Percentiles rank a stretch among this genome's conserved stretches.
Evolutionary conservation across 1,284 basidiomycete genomes (phyloP).

Genomic region (Phaffia rhodozyma): DNA sequence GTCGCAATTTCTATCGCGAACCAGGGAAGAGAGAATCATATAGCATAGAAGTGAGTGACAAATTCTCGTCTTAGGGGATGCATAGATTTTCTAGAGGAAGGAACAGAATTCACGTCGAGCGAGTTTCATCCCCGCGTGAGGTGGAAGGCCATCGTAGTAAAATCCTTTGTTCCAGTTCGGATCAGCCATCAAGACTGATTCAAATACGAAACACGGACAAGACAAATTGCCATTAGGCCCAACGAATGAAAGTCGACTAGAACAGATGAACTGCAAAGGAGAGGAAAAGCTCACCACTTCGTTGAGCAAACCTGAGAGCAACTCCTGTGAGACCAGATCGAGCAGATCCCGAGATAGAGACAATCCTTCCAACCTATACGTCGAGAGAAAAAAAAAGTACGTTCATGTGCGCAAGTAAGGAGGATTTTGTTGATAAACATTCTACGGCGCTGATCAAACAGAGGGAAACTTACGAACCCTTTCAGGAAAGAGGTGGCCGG

Average conservation of each 20-base stretch:
- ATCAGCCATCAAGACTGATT: constrained; percentile 88
- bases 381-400: background rate
- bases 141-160: constrained; percentile 89
- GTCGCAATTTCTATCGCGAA: constrained; percentile 75
- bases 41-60: background rate
- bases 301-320: constrained; percentile 89
- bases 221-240: constrained; percentile 5
- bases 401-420: background rate
- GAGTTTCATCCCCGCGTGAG: constrained; percentile 96
- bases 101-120: constrained; percentile 59
- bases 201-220: background rate
- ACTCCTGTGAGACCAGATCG: constrained; percentile 81
- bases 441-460: constrained; percentile 42
- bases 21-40: background rate
- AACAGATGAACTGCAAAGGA: constrained; percentile 15
- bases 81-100: constrained; percentile 2
- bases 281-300: constrained; percentile 55
- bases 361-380: constrained; percentile 57
- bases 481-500: constrained; percentile 82
- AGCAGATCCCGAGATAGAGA: constrained; percentile 89
- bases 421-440: background rate
- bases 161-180: constrained; percentile 99
- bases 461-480: constrained; percentile 67
- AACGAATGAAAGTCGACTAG: constrained; percentile 3
- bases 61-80: background rate